phyloP scores from a whole-genome alignment of 116 monocot species.

The Phalaenopsis hybrid region DNA sequence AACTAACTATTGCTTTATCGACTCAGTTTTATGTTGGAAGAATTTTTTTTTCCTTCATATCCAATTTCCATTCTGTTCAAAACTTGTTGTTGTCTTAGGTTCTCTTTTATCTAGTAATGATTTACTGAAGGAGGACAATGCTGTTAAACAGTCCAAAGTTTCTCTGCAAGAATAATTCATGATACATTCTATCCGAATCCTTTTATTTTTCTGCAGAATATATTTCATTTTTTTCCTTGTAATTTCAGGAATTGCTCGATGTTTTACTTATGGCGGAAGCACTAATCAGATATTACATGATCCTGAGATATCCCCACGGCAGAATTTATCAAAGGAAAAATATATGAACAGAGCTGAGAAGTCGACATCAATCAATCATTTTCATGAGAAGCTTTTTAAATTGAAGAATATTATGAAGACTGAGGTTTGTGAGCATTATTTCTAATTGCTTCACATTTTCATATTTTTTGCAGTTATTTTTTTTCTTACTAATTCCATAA shows the following conservation, averaged over 20 bases:
- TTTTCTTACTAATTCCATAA: not conserved
- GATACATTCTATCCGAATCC: not conserved
- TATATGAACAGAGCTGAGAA: constrained; percentile 77
- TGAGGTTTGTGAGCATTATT: constrained; percentile 32
- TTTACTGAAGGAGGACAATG: not conserved
- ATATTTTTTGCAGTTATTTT: not conserved
- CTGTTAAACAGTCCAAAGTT: not conserved
- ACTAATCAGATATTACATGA: constrained; percentile 58
- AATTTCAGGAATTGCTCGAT: constrained; percentile 79
- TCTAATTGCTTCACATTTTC: not conserved
- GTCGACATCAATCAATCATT: constrained; percentile 84
- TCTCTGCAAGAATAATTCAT: not conserved
- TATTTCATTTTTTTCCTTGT: not conserved
- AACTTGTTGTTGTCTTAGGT: not conserved
- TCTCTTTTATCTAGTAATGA: not conserved
- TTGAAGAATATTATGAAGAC: constrained; percentile 97
- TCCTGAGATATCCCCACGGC: constrained; percentile 59
- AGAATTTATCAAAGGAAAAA: constrained; percentile 52
- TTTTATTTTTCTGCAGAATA: not conserved
- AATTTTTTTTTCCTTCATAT: not conserved
- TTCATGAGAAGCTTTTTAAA: constrained; percentile 94
- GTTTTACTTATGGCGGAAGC: constrained; percentile 90
- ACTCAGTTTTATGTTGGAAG: not conserved
- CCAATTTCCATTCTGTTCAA: not conserved
- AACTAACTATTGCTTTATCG: not conserved